Evolutionary conservation across 2,329 filamentous ascomycete species (phyloP).

Genomic region (Aspergillus neotritici): DNA sequence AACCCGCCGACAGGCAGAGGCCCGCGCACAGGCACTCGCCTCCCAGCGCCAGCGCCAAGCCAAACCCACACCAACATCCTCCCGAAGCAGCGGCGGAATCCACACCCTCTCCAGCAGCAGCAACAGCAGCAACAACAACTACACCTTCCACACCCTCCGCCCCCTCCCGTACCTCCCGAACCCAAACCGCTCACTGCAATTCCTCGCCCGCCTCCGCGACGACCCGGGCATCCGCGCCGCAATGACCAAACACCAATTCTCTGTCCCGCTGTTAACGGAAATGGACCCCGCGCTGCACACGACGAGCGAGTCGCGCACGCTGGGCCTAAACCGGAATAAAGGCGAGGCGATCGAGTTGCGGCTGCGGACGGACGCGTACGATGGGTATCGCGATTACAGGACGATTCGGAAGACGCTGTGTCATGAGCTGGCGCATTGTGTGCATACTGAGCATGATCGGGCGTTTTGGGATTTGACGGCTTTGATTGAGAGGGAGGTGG

Average conservation of each 20-base stretch:
- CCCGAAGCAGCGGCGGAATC: constrained; percentile 17
- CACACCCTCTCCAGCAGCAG: constrained; percentile 25
- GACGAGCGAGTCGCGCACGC: constrained; percentile 69
- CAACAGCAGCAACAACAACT: constrained; percentile 62
- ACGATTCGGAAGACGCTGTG: constrained; percentile 88
- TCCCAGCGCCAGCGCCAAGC: constrained; percentile 14
- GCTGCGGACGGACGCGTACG: constrained; percentile 85
- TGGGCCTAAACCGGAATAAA: constrained; percentile 80
- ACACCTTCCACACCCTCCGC: constrained; percentile 74
- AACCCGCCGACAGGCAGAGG: constrained; percentile 23
- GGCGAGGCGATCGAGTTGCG: constrained; percentile 89
- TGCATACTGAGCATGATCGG: constrained; percentile 74
- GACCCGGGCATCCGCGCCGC: constrained; percentile 79
- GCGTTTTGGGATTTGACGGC: constrained; percentile 86
- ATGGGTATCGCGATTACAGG: constrained; percentile 89
- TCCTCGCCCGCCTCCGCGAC: constrained; percentile 68
- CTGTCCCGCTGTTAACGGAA: constrained; percentile 80
- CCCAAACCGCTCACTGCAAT: constrained; percentile 62
- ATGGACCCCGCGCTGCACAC: constrained; percentile 90
- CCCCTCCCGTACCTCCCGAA: constrained; percentile 73
- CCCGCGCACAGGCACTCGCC: constrained; percentile 24
- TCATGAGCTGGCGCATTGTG: constrained; percentile 92
- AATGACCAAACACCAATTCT: constrained; percentile 81
- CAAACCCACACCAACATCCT: constrained; percentile 2
- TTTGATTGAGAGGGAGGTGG: constrained; percentile 82